phyloP scores from a whole-genome alignment of 2,329 filamentous ascomycete genomes.

The Xylariaceae sp. region DNA sequence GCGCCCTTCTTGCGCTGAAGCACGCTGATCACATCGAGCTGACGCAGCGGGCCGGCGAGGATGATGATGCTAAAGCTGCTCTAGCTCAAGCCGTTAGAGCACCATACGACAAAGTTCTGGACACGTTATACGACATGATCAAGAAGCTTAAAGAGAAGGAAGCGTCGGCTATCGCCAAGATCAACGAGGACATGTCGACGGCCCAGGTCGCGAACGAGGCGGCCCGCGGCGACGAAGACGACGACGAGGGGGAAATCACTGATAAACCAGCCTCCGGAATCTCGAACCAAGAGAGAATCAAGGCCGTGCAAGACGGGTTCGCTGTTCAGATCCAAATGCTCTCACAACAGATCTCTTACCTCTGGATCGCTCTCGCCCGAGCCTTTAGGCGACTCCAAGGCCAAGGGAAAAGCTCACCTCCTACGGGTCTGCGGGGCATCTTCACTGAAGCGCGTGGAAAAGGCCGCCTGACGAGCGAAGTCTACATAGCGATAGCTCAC shows the following conservation, averaged over 20 bases:
- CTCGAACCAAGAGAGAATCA: slow-evolving; percentile 59
- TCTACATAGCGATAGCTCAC: slow-evolving; percentile 87
- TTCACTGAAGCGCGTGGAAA: slow-evolving; percentile 84
- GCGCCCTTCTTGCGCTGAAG: slow-evolving; percentile 82
- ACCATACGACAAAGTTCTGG: slow-evolving; percentile 76
- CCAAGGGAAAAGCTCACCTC: slow-evolving; percentile 58
- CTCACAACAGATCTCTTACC: slow-evolving; percentile 80
- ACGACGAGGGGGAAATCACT: slow-evolving; percentile 46
- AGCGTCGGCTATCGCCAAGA: slow-evolving; percentile 49
- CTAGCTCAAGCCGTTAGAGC: slow-evolving; percentile 75
- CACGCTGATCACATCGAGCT: slow-evolving; percentile 83
- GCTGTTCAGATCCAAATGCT: slow-evolving; percentile 68
- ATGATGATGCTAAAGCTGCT: slow-evolving; percentile 65
- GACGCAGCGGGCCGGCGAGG: slow-evolving; percentile 70
- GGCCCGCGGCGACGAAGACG: slow-evolving; percentile 36
- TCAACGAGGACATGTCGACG: slow-evolving; percentile 46
- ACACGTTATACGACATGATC: slow-evolving; percentile 82
- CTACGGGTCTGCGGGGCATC: slow-evolving; percentile 72
- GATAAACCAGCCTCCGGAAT: slow-evolving; percentile 41
- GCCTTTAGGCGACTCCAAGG: slow-evolving; percentile 93
- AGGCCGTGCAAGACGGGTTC: slow-evolving; percentile 60
- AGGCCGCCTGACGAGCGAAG: slow-evolving; percentile 85
- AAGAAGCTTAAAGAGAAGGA: slow-evolving; percentile 65
- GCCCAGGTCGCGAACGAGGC: slow-evolving; percentile 24
- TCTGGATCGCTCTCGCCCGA: slow-evolving; percentile 92